These are phyloP conservation scores for Magnusiomyces starmeri DNA, from an alignment of 1,139 yeast genomes.

Conservation along the genomic window DNA sequence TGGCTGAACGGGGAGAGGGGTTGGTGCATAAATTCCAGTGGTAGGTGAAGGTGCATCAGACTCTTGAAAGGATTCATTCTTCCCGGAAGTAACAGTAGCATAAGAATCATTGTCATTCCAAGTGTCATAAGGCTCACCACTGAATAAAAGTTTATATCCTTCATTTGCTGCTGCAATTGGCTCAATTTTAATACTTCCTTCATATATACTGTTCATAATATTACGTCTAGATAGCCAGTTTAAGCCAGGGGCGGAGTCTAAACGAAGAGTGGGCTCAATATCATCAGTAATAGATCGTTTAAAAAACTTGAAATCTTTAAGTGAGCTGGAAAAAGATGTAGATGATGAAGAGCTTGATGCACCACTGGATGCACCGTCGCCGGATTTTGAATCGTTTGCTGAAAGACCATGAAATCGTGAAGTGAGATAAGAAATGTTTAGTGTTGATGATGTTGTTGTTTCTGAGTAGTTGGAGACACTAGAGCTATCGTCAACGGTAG, in stretches of 20 bases:
- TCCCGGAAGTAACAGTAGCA: not conserved
- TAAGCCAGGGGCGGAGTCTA: conserved; percentile 55
- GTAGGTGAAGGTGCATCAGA: not conserved
- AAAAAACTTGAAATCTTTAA: conserved; percentile 55
- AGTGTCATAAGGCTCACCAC: not conserved
- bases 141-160: conserved; percentile 24
- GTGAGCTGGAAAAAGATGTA: conserved; percentile 18
- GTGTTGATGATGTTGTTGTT: conserved; percentile 6
- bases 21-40: too few species aligned
- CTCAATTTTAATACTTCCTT: conserved; percentile 76
- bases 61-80: not conserved
- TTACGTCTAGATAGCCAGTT: conserved; percentile 53
- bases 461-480: conserved; percentile 9
- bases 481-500: conserved; percentile 18
- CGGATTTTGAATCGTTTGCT: not conserved
- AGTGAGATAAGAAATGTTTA: conserved; percentile 8
- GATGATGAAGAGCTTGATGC: not conserved
- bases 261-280: conserved; percentile 60
- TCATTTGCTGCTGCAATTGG: conserved; percentile 85
- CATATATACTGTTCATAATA: conserved; percentile 60
- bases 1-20: not conserved
- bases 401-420: conserved; percentile 13
- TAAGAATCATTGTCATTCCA: not conserved
- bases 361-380: conserved; percentile 1
- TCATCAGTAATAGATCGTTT: conserved; percentile 67